Evolutionary conservation across 1,284 basidiomycete species (phyloP), one percentile per base, ranked within the genome.

Genomic region (Ustilago cynodontis): DNA sequence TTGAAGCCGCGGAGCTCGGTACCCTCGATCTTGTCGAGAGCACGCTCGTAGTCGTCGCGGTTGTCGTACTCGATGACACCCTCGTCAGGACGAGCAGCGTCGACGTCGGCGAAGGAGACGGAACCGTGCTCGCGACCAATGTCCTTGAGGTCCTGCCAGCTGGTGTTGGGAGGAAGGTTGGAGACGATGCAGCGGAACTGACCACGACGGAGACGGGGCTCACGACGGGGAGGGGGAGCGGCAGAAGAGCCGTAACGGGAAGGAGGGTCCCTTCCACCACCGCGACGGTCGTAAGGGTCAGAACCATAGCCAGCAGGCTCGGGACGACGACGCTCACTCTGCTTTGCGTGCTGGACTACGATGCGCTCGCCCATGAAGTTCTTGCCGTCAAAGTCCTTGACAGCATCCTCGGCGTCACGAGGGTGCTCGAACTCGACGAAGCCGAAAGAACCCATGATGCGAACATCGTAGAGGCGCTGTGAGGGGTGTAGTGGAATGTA

Each of bases 101-200:
- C 82, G 50, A 86, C 80, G 51, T 86, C 83, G 45, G 84, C 82
- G 54, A 83, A 86, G 0, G 78, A 77, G 66, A 84, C 74, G 53
- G 76, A 70, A 22, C 96, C 96, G 1, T 94, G 93, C 78, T 93
- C 92, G 56, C 96, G 91, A 87, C 98, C 98, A 55, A 98, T 90
- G 86, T 98, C 96, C 84, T 99, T 98, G 77, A 99, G 90, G 87
- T 99, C 96, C 88, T 98, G 95, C 95, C 95, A 98, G 75, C 94
- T 91, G 31, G 95, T 94, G 75, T 93, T 90, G 87, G 94, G 94
- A 0, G 94, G 94, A 18, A 97, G 90, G 92, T 94, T 87, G 51
- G 76, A 72, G 49, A 75, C 77, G 56, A 84, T 67, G 41, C 84
- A 68, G 29, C 84, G 83, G 80, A 72, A 82, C 59, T 78, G 69